Evolutionary conservation across 2,329 filamentous ascomycete genomes (phyloP).

Genomic region (Trichoderma koningii): DNA sequence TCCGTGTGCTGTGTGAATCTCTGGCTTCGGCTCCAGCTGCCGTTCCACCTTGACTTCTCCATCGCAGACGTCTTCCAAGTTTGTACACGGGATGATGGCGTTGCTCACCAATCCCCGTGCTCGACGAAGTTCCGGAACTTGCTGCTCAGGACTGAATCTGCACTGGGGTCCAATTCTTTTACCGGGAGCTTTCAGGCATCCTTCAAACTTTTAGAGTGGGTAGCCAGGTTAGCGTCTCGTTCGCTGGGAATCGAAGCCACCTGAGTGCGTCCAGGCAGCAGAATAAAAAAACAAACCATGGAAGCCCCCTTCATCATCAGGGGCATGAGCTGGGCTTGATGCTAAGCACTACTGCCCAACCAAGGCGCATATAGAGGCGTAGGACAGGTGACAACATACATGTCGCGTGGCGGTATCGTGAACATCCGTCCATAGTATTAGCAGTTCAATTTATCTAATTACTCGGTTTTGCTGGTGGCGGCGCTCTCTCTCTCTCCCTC

Average conservation of each 20-base stretch:
- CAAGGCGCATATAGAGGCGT: too few species aligned
- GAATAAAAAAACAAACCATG: background rate
- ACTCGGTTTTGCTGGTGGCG: background rate
- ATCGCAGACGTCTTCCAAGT: too few species aligned
- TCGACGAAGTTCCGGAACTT: too few species aligned
- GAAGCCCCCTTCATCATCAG: background rate
- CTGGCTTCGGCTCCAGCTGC: too few species aligned
- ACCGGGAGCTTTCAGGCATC: slow-evolving; percentile 7
- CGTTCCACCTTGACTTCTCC: background rate
- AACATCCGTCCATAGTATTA: background rate
- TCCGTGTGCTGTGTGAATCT: too few species aligned
- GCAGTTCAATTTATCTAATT: background rate
- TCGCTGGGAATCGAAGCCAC: slow-evolving; percentile 3
- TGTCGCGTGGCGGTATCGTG: background rate
- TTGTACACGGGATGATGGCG: too few species aligned
- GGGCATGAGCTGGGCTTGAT: background rate
- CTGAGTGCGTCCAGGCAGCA: slow-evolving; percentile 9
- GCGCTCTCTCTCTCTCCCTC: background rate
- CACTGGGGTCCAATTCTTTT: background rate
- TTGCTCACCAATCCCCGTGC: too few species aligned
- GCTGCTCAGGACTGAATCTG: background rate
- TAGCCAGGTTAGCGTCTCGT: slow-evolving; percentile 4
- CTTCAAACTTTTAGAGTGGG: slow-evolving; percentile 5
- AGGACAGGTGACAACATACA: background rate
- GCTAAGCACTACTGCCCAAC: slow-evolving; percentile 6